Evolutionary conservation across 2,329 filamentous ascomycete species (phyloP).

Genomic region (Sphaceloma murrayae): DNA sequence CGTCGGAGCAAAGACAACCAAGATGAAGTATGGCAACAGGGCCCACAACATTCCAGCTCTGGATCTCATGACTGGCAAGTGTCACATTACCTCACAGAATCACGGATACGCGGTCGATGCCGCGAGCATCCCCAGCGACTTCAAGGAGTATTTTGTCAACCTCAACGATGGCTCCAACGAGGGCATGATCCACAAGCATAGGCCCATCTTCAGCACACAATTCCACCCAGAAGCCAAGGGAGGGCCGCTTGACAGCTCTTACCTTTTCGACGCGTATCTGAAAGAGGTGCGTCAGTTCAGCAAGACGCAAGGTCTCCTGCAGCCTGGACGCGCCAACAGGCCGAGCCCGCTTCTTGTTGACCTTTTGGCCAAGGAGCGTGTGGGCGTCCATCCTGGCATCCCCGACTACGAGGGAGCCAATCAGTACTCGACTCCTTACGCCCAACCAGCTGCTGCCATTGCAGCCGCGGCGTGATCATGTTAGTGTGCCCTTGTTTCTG

Average conservation of each 20-base stretch:
- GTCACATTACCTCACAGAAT: constrained; percentile 98
- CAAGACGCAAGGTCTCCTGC: constrained; percentile 62
- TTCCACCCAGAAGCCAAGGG: constrained; percentile 99
- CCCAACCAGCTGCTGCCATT: not conserved
- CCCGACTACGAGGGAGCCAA: constrained; percentile 20
- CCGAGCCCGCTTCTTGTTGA: constrained; percentile 83
- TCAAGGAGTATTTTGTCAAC: constrained; percentile 98
- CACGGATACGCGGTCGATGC: constrained; percentile 94
- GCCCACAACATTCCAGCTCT: constrained; percentile 97
- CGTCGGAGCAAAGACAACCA: constrained; percentile 79
- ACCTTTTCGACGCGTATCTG: constrained; percentile 93
- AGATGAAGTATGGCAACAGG: constrained; percentile 98
- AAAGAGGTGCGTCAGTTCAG: constrained; percentile 86
- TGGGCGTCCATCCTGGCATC: constrained; percentile 57
- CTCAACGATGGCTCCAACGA: constrained; percentile 96
- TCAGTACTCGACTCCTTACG: too few species aligned
- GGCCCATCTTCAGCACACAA: constrained; percentile 95
- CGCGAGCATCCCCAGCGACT: constrained; percentile 69
- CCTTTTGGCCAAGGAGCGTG: constrained; percentile 84
- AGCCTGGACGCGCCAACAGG: constrained; percentile 68
- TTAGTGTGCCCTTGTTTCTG: too few species aligned
- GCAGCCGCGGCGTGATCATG: constrained; percentile 11
- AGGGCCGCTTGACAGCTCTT: constrained; percentile 88
- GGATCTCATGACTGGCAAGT: constrained; percentile 88
- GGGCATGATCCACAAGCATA: constrained; percentile 90